Percentiles rank a stretch among this genome's conserved stretches.
Conservation (phyloP, 1,139 yeast genomes). For the Scheffersomyces illinoinensis region DNA sequence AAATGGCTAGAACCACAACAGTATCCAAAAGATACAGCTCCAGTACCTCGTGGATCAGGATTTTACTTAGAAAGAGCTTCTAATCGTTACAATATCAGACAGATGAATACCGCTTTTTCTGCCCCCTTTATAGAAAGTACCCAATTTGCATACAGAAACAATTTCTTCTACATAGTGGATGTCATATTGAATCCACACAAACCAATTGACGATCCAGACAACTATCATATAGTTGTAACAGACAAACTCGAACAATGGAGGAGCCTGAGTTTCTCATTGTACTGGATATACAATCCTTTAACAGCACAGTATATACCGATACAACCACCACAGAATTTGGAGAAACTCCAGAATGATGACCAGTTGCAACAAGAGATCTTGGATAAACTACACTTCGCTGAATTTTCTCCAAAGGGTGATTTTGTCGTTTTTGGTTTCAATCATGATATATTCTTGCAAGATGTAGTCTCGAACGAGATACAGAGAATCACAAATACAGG, state of each 20-base stretch:
- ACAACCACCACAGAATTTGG: constrained; percentile 13
- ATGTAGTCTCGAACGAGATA: constrained; percentile 24
- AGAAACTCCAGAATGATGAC: constrained; percentile 14
- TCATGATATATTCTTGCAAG: constrained; percentile 60
- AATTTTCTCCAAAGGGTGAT: constrained; percentile 75
- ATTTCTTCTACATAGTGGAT: constrained; percentile 31
- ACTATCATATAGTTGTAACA: constrained; percentile 36
- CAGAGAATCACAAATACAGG: constrained; percentile 69
- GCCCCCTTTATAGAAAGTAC: constrained; percentile 19
- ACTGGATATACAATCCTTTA: constrained; percentile 50
- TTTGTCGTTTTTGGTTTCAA: constrained; percentile 66
- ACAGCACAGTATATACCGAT: constrained; percentile 45
- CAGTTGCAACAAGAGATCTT: constrained; percentile 6
- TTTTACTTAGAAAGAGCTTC: constrained; percentile 28
- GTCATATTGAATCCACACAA: constrained; percentile 35
- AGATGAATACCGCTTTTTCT: constrained; percentile 19
- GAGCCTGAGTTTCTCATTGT: constrained; percentile 68
- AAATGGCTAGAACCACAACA: constrained; percentile 35
- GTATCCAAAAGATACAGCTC: constrained; percentile 21
- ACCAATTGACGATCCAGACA: constrained; percentile 26
- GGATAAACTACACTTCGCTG: constrained; percentile 52
- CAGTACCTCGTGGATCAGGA: constrained; percentile 18
- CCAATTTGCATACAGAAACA: constrained; percentile 35
- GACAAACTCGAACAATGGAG: constrained; percentile 55
- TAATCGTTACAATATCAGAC: constrained; percentile 19